Evolutionary conservation across 768 basidiomycete species (phyloP).

Genomic region (Termitomyces sp.): DNA sequence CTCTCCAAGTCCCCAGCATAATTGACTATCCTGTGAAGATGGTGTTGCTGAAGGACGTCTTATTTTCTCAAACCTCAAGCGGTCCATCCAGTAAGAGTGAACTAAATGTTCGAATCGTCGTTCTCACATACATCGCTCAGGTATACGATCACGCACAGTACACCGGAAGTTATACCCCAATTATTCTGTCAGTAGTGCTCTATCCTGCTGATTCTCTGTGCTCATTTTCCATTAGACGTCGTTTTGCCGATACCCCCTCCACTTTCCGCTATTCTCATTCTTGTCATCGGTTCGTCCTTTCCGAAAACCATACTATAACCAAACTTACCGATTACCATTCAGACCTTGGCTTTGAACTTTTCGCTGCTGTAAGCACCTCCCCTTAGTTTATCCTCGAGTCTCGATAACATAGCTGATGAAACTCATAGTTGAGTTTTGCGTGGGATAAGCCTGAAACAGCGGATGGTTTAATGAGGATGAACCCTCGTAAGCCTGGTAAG

Average conservation of each 20-base stretch:
- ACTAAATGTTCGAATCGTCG: not conserved
- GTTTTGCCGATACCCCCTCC: conserved; percentile 67
- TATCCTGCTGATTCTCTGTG: not conserved
- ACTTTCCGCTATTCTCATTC: conserved; percentile 63
- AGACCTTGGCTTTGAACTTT: conserved; percentile 74
- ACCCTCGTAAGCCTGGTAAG: conserved; percentile 62
- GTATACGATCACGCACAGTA: conserved; percentile 65
- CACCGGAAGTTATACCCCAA: conserved; percentile 68
- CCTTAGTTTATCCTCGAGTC: not conserved
- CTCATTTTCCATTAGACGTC: conserved; percentile 41
- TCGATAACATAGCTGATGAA: not conserved
- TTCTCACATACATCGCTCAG: conserved; percentile 23
- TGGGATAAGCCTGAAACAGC: conserved; percentile 68
- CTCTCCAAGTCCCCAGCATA: not conserved
- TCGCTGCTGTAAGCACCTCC: conserved; percentile 49
- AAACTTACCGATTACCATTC: not conserved
- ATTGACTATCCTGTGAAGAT: conserved; percentile 32
- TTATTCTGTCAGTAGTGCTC: conserved; percentile 48
- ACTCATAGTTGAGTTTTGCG: conserved; percentile 56
- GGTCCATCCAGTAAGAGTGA: conserved; percentile 57
- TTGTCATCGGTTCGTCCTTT: conserved; percentile 55
- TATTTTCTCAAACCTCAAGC: conserved; percentile 69
- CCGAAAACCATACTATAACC: not conserved
- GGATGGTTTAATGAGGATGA: conserved; percentile 66
- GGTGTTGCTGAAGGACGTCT: conserved; percentile 68